Percentiles rank a stretch among this genome's conserved stretches.
phyloP scores from a whole-genome alignment of 768 basidiomycete species.

The Basidioascus undulatus region DNA sequence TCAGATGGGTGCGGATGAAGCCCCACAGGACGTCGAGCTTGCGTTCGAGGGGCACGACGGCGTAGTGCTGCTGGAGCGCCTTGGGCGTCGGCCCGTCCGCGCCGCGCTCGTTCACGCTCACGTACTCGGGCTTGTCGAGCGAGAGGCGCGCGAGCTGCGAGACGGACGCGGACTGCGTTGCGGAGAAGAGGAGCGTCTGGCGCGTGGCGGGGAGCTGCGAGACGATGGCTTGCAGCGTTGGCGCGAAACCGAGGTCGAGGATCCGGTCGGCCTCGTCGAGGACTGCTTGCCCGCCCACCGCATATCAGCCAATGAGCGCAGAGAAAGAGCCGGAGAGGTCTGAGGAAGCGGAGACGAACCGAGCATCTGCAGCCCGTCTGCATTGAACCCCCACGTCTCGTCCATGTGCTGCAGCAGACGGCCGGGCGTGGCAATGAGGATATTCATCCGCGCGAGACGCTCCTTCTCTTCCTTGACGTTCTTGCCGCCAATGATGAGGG shows the following conservation, averaged over 20 bases:
- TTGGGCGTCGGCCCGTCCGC: slow-evolving; percentile 33
- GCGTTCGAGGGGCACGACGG: slow-evolving; percentile 52
- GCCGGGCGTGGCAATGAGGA: slow-evolving; percentile 92
- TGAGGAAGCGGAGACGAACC: slow-evolving; percentile 26
- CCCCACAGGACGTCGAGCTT: slow-evolving; percentile 83
- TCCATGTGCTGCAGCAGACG: slow-evolving; percentile 92
- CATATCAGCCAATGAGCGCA: slow-evolving; percentile 1
- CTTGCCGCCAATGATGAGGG: slow-evolving; percentile 88
- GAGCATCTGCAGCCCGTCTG: slow-evolving; percentile 69
- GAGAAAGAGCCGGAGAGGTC: slow-evolving; percentile 1
- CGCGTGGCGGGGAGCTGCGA: slow-evolving; percentile 53
- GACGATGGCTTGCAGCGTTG: slow-evolving; percentile 71
- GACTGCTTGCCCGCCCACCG: slow-evolving; percentile 24
- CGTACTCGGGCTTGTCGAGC: slow-evolving; percentile 50
- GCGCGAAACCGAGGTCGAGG: slow-evolving; percentile 84
- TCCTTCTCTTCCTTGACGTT: slow-evolving; percentile 74
- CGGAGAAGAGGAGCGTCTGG: slow-evolving; percentile 89
- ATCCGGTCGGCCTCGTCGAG: slow-evolving; percentile 94
- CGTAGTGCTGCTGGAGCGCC: slow-evolving; percentile 69
- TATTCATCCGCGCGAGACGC: slow-evolving; percentile 77
- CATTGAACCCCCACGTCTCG: slow-evolving; percentile 84
- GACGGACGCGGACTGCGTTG: slow-evolving; percentile 80
- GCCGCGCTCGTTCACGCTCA: slow-evolving; percentile 29
- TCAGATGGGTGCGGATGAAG: slow-evolving; percentile 82
- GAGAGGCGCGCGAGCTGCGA: slow-evolving; percentile 71